Percentiles rank a stretch among this genome's conserved stretches.
Evolutionary conservation across 371 early-diverging fungal genomes (phyloP).

Genomic region (Sporodiniella umbellata): DNA sequence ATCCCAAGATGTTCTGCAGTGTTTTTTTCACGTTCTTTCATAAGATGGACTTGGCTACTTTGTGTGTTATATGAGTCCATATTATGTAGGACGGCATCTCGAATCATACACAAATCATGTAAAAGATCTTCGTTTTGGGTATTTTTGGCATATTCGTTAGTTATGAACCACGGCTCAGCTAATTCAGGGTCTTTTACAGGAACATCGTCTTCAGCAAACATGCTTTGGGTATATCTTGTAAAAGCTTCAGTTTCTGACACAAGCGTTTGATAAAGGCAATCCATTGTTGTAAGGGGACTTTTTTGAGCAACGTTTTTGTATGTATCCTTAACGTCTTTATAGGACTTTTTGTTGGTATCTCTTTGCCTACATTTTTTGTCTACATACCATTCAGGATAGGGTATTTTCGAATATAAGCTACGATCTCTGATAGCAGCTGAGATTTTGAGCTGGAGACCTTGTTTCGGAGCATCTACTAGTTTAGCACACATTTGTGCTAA

Average conservation of each 20-base stretch:
- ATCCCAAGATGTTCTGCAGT: conserved; percentile 17
- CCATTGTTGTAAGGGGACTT: conserved; percentile 32
- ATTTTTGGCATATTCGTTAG: conserved; percentile 12
- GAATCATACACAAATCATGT: conserved; percentile 21
- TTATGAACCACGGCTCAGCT: conserved; percentile 20
- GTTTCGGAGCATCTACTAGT: conserved; percentile 47
- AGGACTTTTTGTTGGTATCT: conserved; percentile 10
- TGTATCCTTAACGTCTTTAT: conserved; percentile 19
- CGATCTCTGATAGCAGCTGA: conserved; percentile 15
- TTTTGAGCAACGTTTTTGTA: conserved; percentile 7
- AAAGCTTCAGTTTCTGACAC: conserved; percentile 27
- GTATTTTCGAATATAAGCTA: conserved; percentile 8
- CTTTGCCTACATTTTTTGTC: conserved; percentile 35
- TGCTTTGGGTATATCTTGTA: conserved; percentile 23
- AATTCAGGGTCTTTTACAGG: conserved; percentile 25
- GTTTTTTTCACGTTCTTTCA: conserved; percentile 11
- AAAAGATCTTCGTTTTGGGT: conserved; percentile 9
- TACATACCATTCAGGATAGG: conserved; percentile 41
- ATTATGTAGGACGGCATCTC: conserved; percentile 4
- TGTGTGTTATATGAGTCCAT: conserved; percentile 13
- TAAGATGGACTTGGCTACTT: conserved; percentile 4
- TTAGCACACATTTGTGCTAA: conserved; percentile 47
- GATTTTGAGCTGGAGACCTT: conserved; percentile 32
- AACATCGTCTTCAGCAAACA: conserved; percentile 31
- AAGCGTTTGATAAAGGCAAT: conserved; percentile 25